These are phyloP conservation scores for Colletotrichum musicola DNA, from an alignment of 2,329 filamentous ascomycete genomes.

Conservation along the genomic window DNA sequence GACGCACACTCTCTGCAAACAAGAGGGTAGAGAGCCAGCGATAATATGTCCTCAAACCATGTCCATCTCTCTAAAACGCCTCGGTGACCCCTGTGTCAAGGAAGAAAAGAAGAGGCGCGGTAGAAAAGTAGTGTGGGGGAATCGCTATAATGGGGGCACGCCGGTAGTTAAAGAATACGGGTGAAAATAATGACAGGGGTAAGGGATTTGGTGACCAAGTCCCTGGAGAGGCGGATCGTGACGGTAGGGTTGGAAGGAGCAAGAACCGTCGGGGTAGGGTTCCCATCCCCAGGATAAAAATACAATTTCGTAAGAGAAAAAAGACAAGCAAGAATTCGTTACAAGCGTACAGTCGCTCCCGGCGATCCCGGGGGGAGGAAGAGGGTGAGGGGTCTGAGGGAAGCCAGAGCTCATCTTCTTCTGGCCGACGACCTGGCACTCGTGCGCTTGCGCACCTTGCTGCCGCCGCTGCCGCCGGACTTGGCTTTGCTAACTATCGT, in stretches of 20 bases:
- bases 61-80: constrained; percentile 26
- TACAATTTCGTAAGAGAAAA: constrained; percentile 30
- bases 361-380: not conserved
- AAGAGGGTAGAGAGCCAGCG: not conserved
- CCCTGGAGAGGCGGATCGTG: constrained; percentile 1
- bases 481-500: constrained; percentile 45
- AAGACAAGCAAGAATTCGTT: constrained; percentile 10
- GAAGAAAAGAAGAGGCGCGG: constrained; percentile 5
- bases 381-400: not conserved
- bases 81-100: not conserved
- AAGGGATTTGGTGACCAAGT: not conserved
- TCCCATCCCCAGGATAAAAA: constrained; percentile 19
- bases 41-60: not conserved
- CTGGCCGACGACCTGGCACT: constrained; percentile 49
- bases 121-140: not conserved
- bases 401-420: constrained; percentile 41
- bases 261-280: not conserved
- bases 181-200: not conserved
- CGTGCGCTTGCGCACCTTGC: constrained; percentile 48
- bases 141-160: constrained; percentile 21
- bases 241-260: not conserved
- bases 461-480: constrained; percentile 43
- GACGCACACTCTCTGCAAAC: not conserved
- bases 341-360: constrained; percentile 6
- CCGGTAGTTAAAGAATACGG: constrained; percentile 28